These are phyloP conservation scores for Cystoisospora suis DNA, from an alignment of 169 alveolate species.

Conservation along the genomic window DNA sequence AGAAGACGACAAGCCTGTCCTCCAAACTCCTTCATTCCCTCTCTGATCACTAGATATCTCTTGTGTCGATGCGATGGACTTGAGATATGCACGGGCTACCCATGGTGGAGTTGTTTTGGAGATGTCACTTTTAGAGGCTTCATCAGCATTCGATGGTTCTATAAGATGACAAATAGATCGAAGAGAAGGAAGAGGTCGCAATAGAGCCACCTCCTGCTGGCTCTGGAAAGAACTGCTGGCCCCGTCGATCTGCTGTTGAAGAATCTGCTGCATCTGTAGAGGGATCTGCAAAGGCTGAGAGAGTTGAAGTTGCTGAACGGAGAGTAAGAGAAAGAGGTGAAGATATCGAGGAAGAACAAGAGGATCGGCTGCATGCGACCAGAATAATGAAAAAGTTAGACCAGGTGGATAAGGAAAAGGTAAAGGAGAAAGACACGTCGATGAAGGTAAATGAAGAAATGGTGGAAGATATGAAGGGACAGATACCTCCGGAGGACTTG, in stretches of 20 bases:
- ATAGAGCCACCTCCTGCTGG: not conserved
- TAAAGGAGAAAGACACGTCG: not conserved
- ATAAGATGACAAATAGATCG: not conserved
- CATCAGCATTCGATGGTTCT: too few species aligned
- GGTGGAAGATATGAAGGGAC: slow-evolving; percentile 32
- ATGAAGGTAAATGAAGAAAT: not conserved
- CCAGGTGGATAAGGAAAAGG: slow-evolving; percentile 5
- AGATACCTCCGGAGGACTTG: slow-evolving; percentile 45
- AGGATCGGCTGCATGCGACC: slow-evolving; percentile 51
- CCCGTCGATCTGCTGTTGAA: not conserved
- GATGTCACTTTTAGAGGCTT: too few species aligned
- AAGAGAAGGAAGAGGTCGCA: not conserved
- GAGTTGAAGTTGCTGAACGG: slow-evolving; percentile 41
- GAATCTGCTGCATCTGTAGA: slow-evolving; percentile 4
- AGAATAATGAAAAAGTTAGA: slow-evolving; percentile 26
- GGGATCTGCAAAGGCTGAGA: slow-evolving; percentile 35
- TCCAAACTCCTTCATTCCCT: too few species aligned
- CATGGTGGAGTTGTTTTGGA: too few species aligned
- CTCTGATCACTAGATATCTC: too few species aligned
- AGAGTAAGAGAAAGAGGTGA: slow-evolving; percentile 36
- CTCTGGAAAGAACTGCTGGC: not conserved
- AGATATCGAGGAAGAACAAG: slow-evolving; percentile 50
- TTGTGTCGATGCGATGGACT: too few species aligned
- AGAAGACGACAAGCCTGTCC: too few species aligned
- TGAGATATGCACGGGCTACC: too few species aligned